Evolutionary conservation across 1,284 basidiomycete species (phyloP), one percentile per base, ranked within the genome.

Genomic region (Phellinidium pouzarii): DNA sequence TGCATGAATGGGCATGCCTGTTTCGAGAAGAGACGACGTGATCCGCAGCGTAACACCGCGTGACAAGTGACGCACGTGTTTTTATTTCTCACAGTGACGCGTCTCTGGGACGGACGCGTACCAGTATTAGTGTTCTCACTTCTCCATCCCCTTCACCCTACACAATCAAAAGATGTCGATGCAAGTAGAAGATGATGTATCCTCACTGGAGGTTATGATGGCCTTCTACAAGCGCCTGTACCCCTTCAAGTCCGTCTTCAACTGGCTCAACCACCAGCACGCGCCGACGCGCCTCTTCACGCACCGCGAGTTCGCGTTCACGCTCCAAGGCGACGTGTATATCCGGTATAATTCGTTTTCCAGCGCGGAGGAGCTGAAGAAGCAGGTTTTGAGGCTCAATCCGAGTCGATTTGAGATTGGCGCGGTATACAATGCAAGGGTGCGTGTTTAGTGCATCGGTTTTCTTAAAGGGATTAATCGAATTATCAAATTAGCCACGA

Each of bases 361-460:
- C 29, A 83, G 77, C 23, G 77, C 78, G 2, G 92, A 96, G 5
- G 95, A 98, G 54, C 82, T 98, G 64, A 96, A 97, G 72, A 90
- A 90, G 62, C 89, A 97, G 66, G 81, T 94, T 2, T 78, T 89
- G 54, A 69, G 83, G 25, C 72, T 91, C 44, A 92, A 88, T 59
- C 94, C 94, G 0, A 84, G 85, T 38, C 87, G 95, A 63, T 99
- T 99, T 64, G 95, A 99, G 69, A 95, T 99, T 54, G 96, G 95
- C 0, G 91, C 96, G 0, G 80, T 96, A 44, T 99, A 99, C 70
- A 89, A 82, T 52, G 89, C 85, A 7, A 78, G 87, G 65, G 92
- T 94, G 62, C 58, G 87, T 75, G 6, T n/a, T n/a, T n/a, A n/a
- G n/a, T n/a, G n/a, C n/a, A n/a, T 29, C 25, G 27, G 37, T 31